Percentiles rank a stretch among this genome's conserved stretches.
These are phyloP conservation scores for Rhizopus delemar DNA, from an alignment of 371 early-diverging fungal genomes.

Conservation along the genomic window DNA sequence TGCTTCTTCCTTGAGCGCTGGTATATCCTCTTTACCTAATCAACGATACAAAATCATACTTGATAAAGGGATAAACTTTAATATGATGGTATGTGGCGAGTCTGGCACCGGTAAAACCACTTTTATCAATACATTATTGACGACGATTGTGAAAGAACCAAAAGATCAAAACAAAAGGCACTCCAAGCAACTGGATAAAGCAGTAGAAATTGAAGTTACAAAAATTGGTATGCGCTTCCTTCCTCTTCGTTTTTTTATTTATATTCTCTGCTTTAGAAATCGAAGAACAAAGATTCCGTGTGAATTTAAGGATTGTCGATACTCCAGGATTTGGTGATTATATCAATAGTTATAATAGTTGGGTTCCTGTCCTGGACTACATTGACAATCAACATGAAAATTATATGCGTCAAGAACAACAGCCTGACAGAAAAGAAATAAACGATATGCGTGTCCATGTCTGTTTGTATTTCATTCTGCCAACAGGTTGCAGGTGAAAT, in stretches of 20 bases:
- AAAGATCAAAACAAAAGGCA: slow-evolving; percentile 51
- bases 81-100: slow-evolving; percentile 90
- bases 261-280: slow-evolving; percentile 14
- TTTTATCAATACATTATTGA: slow-evolving; percentile 81
- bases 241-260: neutral
- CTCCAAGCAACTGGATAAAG: slow-evolving; percentile 59
- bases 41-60: slow-evolving; percentile 92
- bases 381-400: slow-evolving; percentile 93
- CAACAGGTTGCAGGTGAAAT: slow-evolving; percentile 76
- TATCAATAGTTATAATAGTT: slow-evolving; percentile 65
- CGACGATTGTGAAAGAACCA: slow-evolving; percentile 62
- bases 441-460: slow-evolving; percentile 80
- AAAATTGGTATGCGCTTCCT: slow-evolving; percentile 52
- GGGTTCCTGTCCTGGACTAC: slow-evolving; percentile 71
- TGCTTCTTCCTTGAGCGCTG: slow-evolving; percentile 23
- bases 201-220: slow-evolving; percentile 71
- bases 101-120: slow-evolving; percentile 76
- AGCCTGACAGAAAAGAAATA: slow-evolving; percentile 49
- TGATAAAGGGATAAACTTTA: slow-evolving; percentile 87
- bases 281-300: slow-evolving; percentile 65
- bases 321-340: slow-evolving; percentile 91
- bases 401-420: slow-evolving; percentile 74
- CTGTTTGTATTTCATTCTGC: slow-evolving; percentile 90
- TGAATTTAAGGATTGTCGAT: slow-evolving; percentile 86
- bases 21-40: slow-evolving; percentile 96